These are phyloP conservation scores for Lyophyllum decastes DNA, from an alignment of 768 basidiomycete species.

Conservation along the genomic window DNA sequence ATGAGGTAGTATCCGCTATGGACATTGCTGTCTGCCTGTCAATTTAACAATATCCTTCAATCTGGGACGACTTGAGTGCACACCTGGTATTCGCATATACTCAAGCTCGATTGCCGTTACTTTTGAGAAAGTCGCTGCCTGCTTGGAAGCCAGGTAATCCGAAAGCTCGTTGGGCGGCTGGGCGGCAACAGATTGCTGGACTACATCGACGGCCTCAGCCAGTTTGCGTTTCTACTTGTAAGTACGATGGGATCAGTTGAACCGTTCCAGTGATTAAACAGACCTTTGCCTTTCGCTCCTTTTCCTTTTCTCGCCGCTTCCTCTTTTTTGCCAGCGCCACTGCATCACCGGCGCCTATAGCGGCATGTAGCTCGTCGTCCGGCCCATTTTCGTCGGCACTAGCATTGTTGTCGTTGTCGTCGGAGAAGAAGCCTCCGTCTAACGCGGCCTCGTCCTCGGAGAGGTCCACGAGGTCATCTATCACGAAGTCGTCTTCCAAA, in stretches of 20 bases:
- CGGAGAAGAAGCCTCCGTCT: conserved; percentile 30
- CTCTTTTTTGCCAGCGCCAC: conserved; percentile 56
- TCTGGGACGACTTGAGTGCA: conserved; percentile 21
- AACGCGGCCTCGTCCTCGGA: conserved; percentile 60
- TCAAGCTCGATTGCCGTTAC: conserved; percentile 77
- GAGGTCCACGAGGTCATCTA: conserved; percentile 65
- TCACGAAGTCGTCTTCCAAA: conserved; percentile 80
- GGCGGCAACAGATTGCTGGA: conserved; percentile 50
- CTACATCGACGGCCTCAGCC: conserved; percentile 40
- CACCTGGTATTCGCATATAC: conserved; percentile 80
- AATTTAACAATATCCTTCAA: conserved; percentile 42
- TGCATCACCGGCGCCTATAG: conserved; percentile 16
- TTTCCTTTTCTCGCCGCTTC: conserved; percentile 73
- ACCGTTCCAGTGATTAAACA: conserved; percentile 4
- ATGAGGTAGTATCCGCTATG: conserved; percentile 75
- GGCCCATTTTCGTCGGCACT: conserved; percentile 31
- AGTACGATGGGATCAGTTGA: conserved; percentile 6
- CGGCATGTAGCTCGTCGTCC: conserved; percentile 15
- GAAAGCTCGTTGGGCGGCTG: conserved; percentile 60
- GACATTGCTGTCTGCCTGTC: conserved; percentile 63
- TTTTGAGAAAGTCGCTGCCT: conserved; percentile 68
- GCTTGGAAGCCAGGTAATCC: conserved; percentile 64
- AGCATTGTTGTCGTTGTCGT: conserved; percentile 40
- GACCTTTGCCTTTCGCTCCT: conserved; percentile 73
- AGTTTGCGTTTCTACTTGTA: conserved; percentile 64